Percentiles rank a stretch among this genome's conserved stretches.
Evolutionary conservation across 2,329 filamentous ascomycete species (phyloP).

Genomic region (Colletotrichum brevisporum): DNA sequence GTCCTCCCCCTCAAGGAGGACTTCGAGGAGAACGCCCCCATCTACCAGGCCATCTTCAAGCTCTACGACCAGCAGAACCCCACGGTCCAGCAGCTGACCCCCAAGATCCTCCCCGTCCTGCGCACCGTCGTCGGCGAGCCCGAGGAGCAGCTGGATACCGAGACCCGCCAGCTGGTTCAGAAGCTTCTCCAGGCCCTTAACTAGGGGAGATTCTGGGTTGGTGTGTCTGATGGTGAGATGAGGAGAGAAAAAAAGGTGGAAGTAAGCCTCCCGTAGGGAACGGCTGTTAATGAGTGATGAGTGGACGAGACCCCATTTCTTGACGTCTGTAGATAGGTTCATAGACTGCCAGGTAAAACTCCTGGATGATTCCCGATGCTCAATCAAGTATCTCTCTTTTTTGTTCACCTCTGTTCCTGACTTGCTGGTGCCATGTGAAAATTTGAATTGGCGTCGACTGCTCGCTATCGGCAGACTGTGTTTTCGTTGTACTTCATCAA

Average conservation of each 20-base stretch:
- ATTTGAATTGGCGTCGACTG: too few species aligned
- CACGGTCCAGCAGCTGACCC: slow-evolving; percentile 78
- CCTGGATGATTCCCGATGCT: slow-evolving; percentile 41
- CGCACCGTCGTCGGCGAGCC: slow-evolving; percentile 80
- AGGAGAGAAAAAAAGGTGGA: not conserved
- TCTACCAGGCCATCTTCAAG: slow-evolving; percentile 91
- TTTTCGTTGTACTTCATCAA: too few species aligned
- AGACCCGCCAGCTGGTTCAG: slow-evolving; percentile 76
- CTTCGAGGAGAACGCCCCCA: slow-evolving; percentile 95
- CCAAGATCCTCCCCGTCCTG: slow-evolving; percentile 78
- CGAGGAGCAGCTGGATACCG: slow-evolving; percentile 81
- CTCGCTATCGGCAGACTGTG: too few species aligned
- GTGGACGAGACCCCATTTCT: slow-evolving; percentile 40
- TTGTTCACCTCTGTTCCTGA: not conserved
- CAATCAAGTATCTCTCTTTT: slow-evolving; percentile 20
- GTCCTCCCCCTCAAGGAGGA: slow-evolving; percentile 92
- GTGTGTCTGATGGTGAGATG: not conserved
- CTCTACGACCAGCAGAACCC: slow-evolving; percentile 82
- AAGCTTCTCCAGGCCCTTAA: slow-evolving; percentile 69
- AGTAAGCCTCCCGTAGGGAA: slow-evolving; percentile 21
- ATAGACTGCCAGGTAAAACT: slow-evolving; percentile 34
- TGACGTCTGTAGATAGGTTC: slow-evolving; percentile 39
- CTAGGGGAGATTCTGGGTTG: not conserved
- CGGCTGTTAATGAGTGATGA: slow-evolving; percentile 41
- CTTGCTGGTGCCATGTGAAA: not conserved